phyloP scores from a whole-genome alignment of 768 basidiomycete species.

The Naganishia friedmannii region DNA sequence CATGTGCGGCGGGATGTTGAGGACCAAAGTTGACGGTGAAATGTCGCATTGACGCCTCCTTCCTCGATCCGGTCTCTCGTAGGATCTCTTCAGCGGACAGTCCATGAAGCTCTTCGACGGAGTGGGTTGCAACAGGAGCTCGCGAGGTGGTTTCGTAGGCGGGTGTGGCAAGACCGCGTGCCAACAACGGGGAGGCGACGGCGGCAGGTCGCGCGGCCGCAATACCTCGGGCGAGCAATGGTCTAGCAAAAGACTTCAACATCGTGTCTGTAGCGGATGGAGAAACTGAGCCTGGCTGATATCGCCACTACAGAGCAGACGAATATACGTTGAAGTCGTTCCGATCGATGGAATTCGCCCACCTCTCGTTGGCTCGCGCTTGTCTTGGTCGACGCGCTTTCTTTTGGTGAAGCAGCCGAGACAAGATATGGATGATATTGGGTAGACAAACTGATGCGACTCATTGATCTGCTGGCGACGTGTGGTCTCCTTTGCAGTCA shows the following conservation, averaged over 20 bases:
- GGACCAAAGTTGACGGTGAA: constrained; percentile 98
- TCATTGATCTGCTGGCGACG: not conserved
- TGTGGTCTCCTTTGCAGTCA: no score
- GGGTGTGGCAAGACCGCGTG: constrained; percentile 22
- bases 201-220: constrained; percentile 3
- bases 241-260: constrained; percentile 25
- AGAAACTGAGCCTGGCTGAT: not conserved
- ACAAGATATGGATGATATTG: not conserved
- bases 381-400: not conserved
- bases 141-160: constrained; percentile 15
- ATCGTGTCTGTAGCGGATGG: not conserved
- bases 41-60: constrained; percentile 80
- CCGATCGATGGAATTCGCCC: constrained; percentile 16
- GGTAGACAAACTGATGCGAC: not conserved
- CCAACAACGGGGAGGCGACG: not conserved
- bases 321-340: not conserved
- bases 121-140: constrained; percentile 41
- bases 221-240: constrained; percentile 17
- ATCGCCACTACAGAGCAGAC: not conserved
- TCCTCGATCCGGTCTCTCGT: constrained; percentile 66
- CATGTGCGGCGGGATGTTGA: constrained; percentile 98
- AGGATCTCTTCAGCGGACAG: constrained; percentile 76
- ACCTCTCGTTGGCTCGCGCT: constrained; percentile 16
- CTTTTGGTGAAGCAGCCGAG: not conserved
- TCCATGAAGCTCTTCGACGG: constrained; percentile 61